A percentile compares a stretch with the other conserved stretches of the same genome.
phyloP scores from a whole-genome alignment of 2,329 filamentous ascomycete genomes.

The Thelonectria olida region DNA sequence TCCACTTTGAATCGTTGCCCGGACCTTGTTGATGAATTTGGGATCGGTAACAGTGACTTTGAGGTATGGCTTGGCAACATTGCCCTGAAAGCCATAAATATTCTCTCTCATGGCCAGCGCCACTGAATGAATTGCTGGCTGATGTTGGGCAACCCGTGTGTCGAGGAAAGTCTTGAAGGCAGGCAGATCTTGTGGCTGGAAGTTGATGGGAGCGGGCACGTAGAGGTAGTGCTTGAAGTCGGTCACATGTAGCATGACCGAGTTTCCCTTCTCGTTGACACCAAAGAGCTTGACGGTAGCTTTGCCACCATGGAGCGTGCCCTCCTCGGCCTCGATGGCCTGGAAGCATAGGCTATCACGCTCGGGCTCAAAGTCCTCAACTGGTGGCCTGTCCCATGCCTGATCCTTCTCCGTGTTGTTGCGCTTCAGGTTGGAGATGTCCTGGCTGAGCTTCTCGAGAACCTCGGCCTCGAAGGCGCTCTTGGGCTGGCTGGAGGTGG shows the following conservation, averaged over 20 bases:
- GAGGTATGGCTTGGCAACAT: constrained; percentile 88
- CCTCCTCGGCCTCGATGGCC: constrained; percentile 95
- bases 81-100: constrained; percentile 93
- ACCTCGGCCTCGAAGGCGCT: constrained; percentile 94
- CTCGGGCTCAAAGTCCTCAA: constrained; percentile 61
- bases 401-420: constrained; percentile 94
- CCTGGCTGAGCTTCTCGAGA: constrained; percentile 94
- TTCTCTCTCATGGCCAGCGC: constrained; percentile 87
- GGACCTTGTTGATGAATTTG: constrained; percentile 80
- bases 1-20: constrained; percentile 77
- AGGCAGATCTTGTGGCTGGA: constrained; percentile 80
- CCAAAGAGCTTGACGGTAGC: constrained; percentile 92
- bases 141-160: constrained; percentile 76
- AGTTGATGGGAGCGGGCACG: constrained; percentile 85
- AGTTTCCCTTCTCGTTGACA: constrained; percentile 85
- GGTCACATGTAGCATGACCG: constrained; percentile 92
- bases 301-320: constrained; percentile 78
- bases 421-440: constrained; percentile 85
- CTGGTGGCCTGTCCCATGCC: constrained; percentile 77
- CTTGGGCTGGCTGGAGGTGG: constrained; percentile 80
- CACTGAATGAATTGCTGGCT: constrained; percentile 81
- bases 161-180: constrained; percentile 85
- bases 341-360: constrained; percentile 86
- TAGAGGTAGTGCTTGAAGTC: constrained; percentile 98
- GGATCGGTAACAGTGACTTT: constrained; percentile 94